Evolutionary conservation across 1,284 basidiomycete species (phyloP), one percentile per base, ranked within the genome.

Genomic region (Ustilago lituana): DNA sequence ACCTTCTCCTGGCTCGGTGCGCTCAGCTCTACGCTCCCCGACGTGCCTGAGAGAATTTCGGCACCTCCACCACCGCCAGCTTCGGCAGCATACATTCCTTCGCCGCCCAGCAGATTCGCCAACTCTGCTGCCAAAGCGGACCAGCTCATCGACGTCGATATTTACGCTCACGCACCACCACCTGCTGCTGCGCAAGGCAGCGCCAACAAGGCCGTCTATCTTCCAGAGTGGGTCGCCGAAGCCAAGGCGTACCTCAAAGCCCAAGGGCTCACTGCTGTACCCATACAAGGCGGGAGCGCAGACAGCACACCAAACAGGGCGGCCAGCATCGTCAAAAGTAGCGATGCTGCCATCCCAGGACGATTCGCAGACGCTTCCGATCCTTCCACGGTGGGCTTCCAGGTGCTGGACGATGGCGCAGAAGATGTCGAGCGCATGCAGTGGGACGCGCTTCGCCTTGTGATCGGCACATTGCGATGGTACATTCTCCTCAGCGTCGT

Each of bases 361-460:
- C 58, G 53, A 24, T 43, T 36, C 40, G 23, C 17, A 20, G 55
- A 59, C 5, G 17, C 40, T 26, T 12, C 45, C 6, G 41, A 56
- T 20, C 26, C 32, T 8, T 29, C 33, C 10, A 22, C 35, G 2
- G 23, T 44, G 23, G 36, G 31, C 41, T 56, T 26, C 24, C 43
- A 36, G 22, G 17, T 37, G 23, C 29, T 64, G 24, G 63, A 72
- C 35, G 64, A 66, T 15, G 56, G 59, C 5, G 69, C 64, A 5
- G 60, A 68, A 22, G 71, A 71, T 17, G 55, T 47, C 29, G 73
- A 75, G 10, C 54, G 70, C n/a, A 55, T 63, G 43, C 67, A 64
- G 31, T 74, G 71, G 74, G 57, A 71, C 9, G 71, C 74, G 0
- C 52, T 72, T 12, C 51, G 70, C 6, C 51, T 61, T 10, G 56